Evolutionary conservation across 768 basidiomycete species (phyloP).

Genomic region (Ramaria rubella): DNA sequence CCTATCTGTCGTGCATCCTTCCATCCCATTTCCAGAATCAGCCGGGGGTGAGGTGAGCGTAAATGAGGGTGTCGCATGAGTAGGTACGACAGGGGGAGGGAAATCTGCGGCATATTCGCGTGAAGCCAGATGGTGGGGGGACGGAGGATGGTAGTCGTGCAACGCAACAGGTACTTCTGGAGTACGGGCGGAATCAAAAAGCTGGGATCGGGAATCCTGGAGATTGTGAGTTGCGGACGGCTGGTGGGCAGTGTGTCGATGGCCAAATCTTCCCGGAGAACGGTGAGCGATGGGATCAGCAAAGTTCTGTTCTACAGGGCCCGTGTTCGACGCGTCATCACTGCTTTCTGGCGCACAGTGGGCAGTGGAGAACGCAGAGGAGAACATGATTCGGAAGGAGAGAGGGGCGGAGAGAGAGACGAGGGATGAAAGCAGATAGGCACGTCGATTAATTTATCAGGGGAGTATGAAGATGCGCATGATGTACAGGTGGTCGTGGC

Average conservation of each 20-base stretch:
- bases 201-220: neutral
- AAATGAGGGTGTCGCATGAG: neutral
- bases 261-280: neutral
- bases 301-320: neutral
- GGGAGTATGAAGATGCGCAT: neutral
- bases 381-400: neutral
- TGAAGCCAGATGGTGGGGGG: too few relatives aligned
- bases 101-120: too few relatives aligned
- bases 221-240: neutral
- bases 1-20: neutral
- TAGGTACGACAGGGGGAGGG: neutral
- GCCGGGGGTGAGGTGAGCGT: neutral
- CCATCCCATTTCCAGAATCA: too few relatives aligned
- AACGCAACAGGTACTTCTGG: too few relatives aligned
- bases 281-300: neutral
- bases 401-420: neutral
- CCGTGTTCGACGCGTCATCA: neutral
- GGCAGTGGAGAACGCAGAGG: neutral
- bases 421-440: neutral
- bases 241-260: neutral
- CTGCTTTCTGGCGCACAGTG: neutral
- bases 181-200: neutral
- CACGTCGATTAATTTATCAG: neutral
- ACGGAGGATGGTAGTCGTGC: too few relatives aligned
- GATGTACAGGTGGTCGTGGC: neutral